phyloP scores from a whole-genome alignment of 768 basidiomycete species.

The Mrakia frigida region DNA sequence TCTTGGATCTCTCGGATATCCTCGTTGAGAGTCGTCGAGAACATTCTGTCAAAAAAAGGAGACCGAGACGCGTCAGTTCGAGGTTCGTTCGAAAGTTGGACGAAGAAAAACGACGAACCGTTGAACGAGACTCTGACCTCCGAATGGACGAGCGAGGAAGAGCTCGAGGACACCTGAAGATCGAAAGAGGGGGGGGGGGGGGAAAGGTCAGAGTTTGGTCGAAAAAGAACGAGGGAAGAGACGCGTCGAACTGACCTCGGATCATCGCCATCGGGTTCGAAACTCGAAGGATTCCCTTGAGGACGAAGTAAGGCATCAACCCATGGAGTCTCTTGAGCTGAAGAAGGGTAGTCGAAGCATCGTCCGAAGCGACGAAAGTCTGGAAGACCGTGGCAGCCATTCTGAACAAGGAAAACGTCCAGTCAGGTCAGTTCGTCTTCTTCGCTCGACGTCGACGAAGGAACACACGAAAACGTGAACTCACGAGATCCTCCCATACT shows the following conservation, averaged over 20 bases:
- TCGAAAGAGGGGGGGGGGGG: not conserved
- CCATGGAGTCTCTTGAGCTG: slow-evolving; percentile 88
- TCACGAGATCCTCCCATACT: slow-evolving; percentile 96
- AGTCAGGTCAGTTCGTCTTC: not conserved
- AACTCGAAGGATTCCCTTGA: slow-evolving; percentile 83
- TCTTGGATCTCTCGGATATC: slow-evolving; percentile 79
- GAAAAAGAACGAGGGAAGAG: not conserved
- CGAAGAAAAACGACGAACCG: slow-evolving; percentile 50
- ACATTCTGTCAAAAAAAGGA: slow-evolving; percentile 61
- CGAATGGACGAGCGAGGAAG: slow-evolving; percentile 95
- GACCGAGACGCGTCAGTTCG: not conserved
- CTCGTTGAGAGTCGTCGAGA: slow-evolving; percentile 83
- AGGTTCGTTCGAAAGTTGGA: not conserved
- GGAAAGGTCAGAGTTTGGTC: not conserved
- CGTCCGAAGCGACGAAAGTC: slow-evolving; percentile 86
- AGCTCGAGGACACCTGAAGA: slow-evolving; percentile 68
- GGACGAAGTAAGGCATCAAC: slow-evolving; percentile 94
- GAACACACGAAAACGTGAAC: slow-evolving; percentile 43
- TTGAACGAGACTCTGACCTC: slow-evolving; percentile 84
- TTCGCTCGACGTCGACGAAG: slow-evolving; percentile 1
- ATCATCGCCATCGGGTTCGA: slow-evolving; percentile 97
- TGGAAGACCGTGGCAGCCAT: slow-evolving; percentile 96
- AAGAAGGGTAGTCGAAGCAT: slow-evolving; percentile 80
- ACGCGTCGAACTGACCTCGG: slow-evolving; percentile 53
- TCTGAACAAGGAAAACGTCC: slow-evolving; percentile 47